Conservation (phyloP, 805 yeast genomes). For the Saturnispora sanitii region DNA sequence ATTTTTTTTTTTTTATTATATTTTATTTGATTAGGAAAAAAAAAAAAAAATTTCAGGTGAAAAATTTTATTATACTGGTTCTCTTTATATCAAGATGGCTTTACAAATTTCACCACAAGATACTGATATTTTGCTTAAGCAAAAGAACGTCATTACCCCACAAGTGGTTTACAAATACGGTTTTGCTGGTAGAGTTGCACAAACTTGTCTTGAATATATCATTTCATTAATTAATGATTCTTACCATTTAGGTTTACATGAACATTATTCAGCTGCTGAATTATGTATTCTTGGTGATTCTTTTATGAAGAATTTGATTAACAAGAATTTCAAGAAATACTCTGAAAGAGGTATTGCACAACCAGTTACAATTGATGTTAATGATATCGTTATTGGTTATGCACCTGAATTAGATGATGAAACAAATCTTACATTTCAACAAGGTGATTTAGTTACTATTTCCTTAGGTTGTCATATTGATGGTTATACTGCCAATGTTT, state of each 20-base stretch:
- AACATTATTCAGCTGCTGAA: slow-evolving; percentile 49
- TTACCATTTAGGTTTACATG: slow-evolving; percentile 49
- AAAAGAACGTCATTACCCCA: slow-evolving; percentile 57
- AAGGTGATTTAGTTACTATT: slow-evolving; percentile 82
- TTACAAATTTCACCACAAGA: slow-evolving; percentile 68
- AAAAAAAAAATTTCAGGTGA: slow-evolving; percentile 3
- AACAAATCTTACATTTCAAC: slow-evolving; percentile 37
- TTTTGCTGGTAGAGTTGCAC: slow-evolving; percentile 81
- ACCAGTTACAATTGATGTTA: slow-evolving; percentile 84
- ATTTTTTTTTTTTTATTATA: slow-evolving; percentile 3
- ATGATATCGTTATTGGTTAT: slow-evolving; percentile 68
- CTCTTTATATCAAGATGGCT: slow-evolving; percentile 39
- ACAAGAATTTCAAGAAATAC: slow-evolving; percentile 51
- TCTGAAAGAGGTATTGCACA: slow-evolving; percentile 86
- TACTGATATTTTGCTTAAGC: slow-evolving; percentile 59
- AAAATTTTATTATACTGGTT: not conserved
- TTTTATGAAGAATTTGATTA: slow-evolving; percentile 51
- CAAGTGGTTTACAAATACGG: slow-evolving; percentile 71
- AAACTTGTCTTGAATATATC: slow-evolving; percentile 65
- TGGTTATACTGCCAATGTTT: slow-evolving; percentile 81
- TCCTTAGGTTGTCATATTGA: slow-evolving; percentile 87
- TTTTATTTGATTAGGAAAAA: not conserved
- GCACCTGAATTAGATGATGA: slow-evolving; percentile 82
- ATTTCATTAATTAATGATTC: slow-evolving; percentile 59
- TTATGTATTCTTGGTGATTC: slow-evolving; percentile 78